Evolutionary conservation across 495 filamentous ascomycete species (phyloP), one percentile per base, ranked within the genome.

Genomic region (Penicillium pulvis): DNA sequence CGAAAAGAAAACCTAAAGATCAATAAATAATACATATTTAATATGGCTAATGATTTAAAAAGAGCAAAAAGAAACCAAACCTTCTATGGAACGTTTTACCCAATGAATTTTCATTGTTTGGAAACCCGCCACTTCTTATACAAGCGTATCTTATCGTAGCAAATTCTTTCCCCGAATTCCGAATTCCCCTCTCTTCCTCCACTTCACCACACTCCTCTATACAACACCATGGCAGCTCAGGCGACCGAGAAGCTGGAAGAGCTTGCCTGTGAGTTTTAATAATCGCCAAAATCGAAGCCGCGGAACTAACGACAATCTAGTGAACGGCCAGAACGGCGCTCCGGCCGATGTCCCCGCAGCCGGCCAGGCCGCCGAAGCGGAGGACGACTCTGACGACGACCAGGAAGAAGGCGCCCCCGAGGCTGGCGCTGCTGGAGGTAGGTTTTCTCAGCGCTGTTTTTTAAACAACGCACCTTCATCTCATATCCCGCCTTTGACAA

Each of bases 381-480:
- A 83, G 53, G 88, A 90, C 53, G 86, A 90, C 45, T 87, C 86
- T 26, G 87, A 89, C 31, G 88, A 90, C 47, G 81, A 80, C 31
- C 79, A 78, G 39, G 83, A 83, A 19, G 79, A 82, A 33, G 81
- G 63, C 51, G 76, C 66, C 33, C 61, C 68, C 19, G 78, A 76
- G 3, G 68, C 69, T 51, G 81, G 70, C 39, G 77, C 70, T 26
- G 64, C 63, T 63, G 77, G 77, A 75, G 70, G 80, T 82, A 55
- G 53, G 74, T 50, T n/a, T 30, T 46, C 33, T 57, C 33, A n/a
- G 50, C 11, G 43, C 16, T 16, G 11, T 47, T 26, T 20, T 43
- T 42, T 2, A 20, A 6, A 2, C 2, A 16, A 4, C 1, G 14
- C 20, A 9, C n/a, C 4, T 30, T 41, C 4, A 12, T 14, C 39